Percentiles rank a stretch among this genome's conserved stretches.
Evolutionary conservation across 257 asterid genomes (phyloP).

Genomic region (Forsythia viridissima): DNA sequence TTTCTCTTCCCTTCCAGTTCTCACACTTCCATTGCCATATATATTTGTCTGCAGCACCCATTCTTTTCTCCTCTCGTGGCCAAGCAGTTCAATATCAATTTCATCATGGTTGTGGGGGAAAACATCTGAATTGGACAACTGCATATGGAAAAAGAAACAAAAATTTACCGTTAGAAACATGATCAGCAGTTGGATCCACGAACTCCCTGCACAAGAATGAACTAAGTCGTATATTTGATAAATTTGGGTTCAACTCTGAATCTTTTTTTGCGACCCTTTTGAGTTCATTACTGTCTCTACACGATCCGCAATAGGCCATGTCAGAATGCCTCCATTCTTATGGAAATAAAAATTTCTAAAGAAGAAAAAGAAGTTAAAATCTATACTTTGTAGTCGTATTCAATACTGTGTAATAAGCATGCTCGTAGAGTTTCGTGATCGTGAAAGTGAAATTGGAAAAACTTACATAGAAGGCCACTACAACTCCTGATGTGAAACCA

Average conservation of each 20-base stretch:
- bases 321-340: background rate
- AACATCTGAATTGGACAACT: slow-evolving; percentile 64
- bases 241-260: background rate
- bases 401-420: background rate
- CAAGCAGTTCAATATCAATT: slow-evolving; percentile 80
- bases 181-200: background rate
- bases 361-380: background rate
- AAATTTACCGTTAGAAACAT: slow-evolving; percentile 2
- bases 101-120: slow-evolving; percentile 84
- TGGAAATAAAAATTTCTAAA: background rate
- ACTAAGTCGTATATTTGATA: background rate
- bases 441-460: background rate
- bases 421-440: background rate
- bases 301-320: background rate
- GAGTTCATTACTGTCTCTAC: background rate
- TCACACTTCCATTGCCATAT: slow-evolving; percentile 85
- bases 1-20: slow-evolving; percentile 81
- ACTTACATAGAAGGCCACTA: slow-evolving; percentile 80
- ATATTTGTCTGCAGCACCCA: slow-evolving; percentile 83
- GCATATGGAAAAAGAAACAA: background rate
- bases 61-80: slow-evolving; percentile 73
- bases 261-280: background rate
- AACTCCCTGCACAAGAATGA: background rate
- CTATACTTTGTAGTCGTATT: background rate
- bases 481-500: slow-evolving; percentile 87